Evolutionary conservation across 2,329 filamentous ascomycete genomes (phyloP).

Genomic region (Talaromyces verruculosus): DNA sequence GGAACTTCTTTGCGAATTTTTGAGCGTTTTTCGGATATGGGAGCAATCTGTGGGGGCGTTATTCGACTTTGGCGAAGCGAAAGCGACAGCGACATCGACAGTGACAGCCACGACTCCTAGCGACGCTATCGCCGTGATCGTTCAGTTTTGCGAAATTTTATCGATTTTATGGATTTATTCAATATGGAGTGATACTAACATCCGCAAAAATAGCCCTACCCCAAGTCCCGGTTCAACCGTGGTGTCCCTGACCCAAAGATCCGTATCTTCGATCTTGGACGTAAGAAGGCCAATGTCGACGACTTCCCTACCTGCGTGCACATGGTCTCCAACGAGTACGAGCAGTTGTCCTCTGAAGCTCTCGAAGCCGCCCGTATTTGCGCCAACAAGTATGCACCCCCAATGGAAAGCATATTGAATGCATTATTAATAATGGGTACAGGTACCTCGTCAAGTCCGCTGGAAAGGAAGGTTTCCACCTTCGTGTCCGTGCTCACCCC

Average conservation of each 20-base stretch:
- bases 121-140: not conserved
- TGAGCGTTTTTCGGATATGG: constrained; percentile 1
- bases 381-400: constrained; percentile 83
- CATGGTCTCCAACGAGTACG: constrained; percentile 99
- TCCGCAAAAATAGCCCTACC: constrained; percentile 69
- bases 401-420: too few relatives aligned
- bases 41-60: constrained; percentile 31
- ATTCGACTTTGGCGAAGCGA: constrained; percentile 15
- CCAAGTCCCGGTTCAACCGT: constrained; percentile 99
- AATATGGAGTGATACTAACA: not conserved
- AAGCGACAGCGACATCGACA: constrained; percentile 17
- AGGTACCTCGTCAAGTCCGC: constrained; percentile 68
- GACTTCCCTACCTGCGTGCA: constrained; percentile 99
- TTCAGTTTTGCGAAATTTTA: not conserved
- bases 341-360: constrained; percentile 99
- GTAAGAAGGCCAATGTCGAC: constrained; percentile 98
- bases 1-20: constrained; percentile 22
- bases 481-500: constrained; percentile 83
- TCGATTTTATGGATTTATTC: not conserved
- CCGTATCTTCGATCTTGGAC: constrained; percentile 97
- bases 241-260: constrained; percentile 84
- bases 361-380: constrained; percentile 99
- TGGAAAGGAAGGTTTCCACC: constrained; percentile 71
- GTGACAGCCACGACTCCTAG: not conserved
- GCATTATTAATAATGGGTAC: constrained; percentile 3